Percentiles rank a stretch among this genome's conserved stretches.
Conservation (phyloP, 257 asterid species). For the Solanum neorickii region DNA sequence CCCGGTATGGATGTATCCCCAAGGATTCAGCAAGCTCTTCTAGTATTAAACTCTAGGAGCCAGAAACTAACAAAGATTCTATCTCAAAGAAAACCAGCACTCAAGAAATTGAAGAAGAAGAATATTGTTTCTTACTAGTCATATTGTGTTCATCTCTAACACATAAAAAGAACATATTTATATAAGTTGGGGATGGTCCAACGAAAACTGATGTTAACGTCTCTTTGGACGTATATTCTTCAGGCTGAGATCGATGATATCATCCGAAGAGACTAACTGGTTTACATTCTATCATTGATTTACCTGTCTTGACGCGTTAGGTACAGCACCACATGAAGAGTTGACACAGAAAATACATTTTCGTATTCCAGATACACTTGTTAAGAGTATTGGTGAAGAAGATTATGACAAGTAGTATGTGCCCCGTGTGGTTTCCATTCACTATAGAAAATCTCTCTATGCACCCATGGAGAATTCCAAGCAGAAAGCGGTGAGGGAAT, state of each 20-base stretch:
- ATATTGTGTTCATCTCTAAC: too few relatives aligned
- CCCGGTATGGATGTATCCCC: too few relatives aligned
- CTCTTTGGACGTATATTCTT: not conserved
- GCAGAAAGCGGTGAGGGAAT: not conserved
- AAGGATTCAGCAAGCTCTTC: too few relatives aligned
- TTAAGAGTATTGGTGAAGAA: too few relatives aligned
- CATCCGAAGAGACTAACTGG: not conserved
- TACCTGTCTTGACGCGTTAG: not conserved
- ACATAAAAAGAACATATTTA: too few relatives aligned
- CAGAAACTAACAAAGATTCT: too few relatives aligned
- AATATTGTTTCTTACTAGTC: too few relatives aligned
- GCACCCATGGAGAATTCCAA: not conserved
- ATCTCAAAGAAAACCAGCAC: too few relatives aligned
- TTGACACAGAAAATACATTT: not conserved
- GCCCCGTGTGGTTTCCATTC: not conserved
- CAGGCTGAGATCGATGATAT: not conserved
- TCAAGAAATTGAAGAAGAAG: too few relatives aligned
- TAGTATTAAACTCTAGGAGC: too few relatives aligned
- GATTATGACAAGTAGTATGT: not conserved
- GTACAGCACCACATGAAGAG: not conserved
- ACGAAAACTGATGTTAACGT: not conserved
- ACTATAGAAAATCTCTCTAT: not conserved
- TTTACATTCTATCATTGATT: not conserved
- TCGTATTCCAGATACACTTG: not conserved
- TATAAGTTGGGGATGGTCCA: too few relatives aligned